These are phyloP conservation scores for Ustilaginoidea virens DNA, from an alignment of 2,329 filamentous ascomycete species.

Conservation along the genomic window DNA sequence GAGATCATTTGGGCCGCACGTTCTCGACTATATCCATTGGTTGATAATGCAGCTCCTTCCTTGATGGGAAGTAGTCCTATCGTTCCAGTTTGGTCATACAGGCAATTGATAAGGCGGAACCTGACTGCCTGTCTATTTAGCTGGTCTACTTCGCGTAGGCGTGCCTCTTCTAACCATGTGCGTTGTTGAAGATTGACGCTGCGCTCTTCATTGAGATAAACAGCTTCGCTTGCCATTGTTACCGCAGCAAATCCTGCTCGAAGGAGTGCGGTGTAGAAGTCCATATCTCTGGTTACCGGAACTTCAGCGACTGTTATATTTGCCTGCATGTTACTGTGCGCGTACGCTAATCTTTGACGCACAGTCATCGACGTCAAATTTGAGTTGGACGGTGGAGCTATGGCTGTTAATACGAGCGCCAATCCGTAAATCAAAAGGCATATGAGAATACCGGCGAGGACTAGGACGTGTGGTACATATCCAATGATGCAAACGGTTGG, in stretches of 20 bases:
- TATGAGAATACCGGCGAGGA: slow-evolving; percentile 60
- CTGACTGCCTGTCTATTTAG: slow-evolving; percentile 35
- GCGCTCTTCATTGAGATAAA: slow-evolving; percentile 84
- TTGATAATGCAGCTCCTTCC: slow-evolving; percentile 23
- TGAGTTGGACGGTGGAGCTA: slow-evolving; percentile 13
- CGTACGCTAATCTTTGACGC: slow-evolving; percentile 47
- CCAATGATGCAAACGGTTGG: slow-evolving; percentile 91
- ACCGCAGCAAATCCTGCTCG: slow-evolving; percentile 77
- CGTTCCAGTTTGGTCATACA: slow-evolving; percentile 36
- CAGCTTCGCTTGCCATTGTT: slow-evolving; percentile 87
- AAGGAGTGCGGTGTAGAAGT: slow-evolving; percentile 85
- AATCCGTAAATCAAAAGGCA: slow-evolving; percentile 66
- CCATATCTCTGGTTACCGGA: slow-evolving; percentile 71
- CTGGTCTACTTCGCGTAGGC: slow-evolving; percentile 60
- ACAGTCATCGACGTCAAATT: slow-evolving; percentile 23
- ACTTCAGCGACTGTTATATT: slow-evolving; percentile 74
- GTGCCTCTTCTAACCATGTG: slow-evolving; percentile 88
- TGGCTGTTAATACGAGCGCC: slow-evolving; percentile 60
- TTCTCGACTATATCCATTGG: slow-evolving; percentile 53
- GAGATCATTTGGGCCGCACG: slow-evolving; percentile 45
- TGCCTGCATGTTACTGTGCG: slow-evolving; percentile 83
- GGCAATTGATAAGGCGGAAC: slow-evolving; percentile 28
- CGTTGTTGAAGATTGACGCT: slow-evolving; percentile 55
- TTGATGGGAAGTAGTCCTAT: slow-evolving; percentile 41
- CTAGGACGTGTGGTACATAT: slow-evolving; percentile 86